These are phyloP conservation scores for Mortierella claussenii DNA, from an alignment of 192 early-diverging fungal genomes.

Conservation along the genomic window DNA sequence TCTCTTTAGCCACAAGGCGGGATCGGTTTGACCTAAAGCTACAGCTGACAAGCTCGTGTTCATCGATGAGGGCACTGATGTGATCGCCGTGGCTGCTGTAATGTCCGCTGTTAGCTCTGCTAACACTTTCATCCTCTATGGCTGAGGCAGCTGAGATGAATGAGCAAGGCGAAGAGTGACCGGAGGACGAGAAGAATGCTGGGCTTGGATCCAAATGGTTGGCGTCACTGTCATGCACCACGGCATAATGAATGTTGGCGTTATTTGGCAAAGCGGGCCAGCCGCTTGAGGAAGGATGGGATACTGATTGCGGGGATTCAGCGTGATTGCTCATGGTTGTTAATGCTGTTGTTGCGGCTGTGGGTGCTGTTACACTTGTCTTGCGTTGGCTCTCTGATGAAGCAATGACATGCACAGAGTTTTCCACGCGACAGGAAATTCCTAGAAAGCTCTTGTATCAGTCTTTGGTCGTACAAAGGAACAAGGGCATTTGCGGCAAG, in stretches of 20 bases:
- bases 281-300: neutral
- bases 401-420: too few species aligned
- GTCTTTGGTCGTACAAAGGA: too few species aligned
- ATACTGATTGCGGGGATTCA: neutral
- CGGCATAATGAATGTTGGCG: neutral
- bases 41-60: slow-evolving; percentile 29
- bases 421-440: too few species aligned
- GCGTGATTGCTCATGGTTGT: slow-evolving; percentile 1
- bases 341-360: neutral
- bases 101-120: neutral
- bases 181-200: slow-evolving; percentile 21
- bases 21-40: slow-evolving; percentile 4
- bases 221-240: neutral
- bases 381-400: too few species aligned
- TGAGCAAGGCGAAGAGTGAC: slow-evolving; percentile 33
- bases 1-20: neutral
- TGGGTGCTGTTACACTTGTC: too few species aligned
- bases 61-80: slow-evolving; percentile 2
- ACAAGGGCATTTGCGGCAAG: too few species aligned
- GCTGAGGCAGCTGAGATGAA: slow-evolving; percentile 32
- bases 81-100: neutral
- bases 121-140: slow-evolving; percentile 2
- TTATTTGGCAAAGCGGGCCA: neutral
- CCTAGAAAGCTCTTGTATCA: too few species aligned
- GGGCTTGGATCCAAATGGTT: neutral